phyloP scores from a whole-genome alignment of 352 stramenopile genomes.

The Stephanocyclus meneghinianus region DNA sequence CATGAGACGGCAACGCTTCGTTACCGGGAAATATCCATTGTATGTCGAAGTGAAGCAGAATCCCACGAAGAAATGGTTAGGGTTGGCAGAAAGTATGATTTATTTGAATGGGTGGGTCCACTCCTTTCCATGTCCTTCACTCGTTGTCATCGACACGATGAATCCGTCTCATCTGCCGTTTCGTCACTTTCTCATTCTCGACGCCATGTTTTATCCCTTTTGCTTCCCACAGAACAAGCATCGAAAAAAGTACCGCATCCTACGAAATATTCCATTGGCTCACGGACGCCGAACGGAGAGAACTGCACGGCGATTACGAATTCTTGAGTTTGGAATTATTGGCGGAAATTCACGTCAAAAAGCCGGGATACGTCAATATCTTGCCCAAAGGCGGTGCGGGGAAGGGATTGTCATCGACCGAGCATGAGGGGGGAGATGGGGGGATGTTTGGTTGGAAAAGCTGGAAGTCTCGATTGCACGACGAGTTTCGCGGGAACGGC shows the following conservation, averaged over 20 bases:
- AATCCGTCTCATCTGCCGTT: not conserved
- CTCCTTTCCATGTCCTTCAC: not conserved
- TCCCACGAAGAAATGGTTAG: conserved; percentile 68
- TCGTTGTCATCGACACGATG: not conserved
- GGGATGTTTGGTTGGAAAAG: conserved; percentile 42
- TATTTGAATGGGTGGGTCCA: conserved; percentile 57
- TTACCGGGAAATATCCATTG: conserved; percentile 70
- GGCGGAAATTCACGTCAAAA: conserved; percentile 68
- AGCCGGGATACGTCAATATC: conserved; percentile 74
- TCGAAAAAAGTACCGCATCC: conserved; percentile 60
- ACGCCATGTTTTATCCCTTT: no score
- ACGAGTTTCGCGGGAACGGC: not conserved
- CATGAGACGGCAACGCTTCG: conserved; percentile 64
- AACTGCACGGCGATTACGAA: conserved; percentile 59
- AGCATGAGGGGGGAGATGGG: not conserved
- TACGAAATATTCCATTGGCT: conserved; percentile 77
- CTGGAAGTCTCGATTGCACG: conserved; percentile 31
- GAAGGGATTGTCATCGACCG: conserved; percentile 1
- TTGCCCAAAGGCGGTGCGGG: conserved; percentile 49
- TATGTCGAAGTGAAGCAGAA: conserved; percentile 63
- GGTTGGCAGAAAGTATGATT: conserved; percentile 49
- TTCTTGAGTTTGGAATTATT: conserved; percentile 71
- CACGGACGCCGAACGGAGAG: conserved; percentile 54
- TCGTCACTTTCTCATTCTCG: not conserved
- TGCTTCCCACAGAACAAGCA: conserved; percentile 34